Evolutionary conservation across 495 filamentous ascomycete species (phyloP).

Genomic region (Neurospora sp.): DNA sequence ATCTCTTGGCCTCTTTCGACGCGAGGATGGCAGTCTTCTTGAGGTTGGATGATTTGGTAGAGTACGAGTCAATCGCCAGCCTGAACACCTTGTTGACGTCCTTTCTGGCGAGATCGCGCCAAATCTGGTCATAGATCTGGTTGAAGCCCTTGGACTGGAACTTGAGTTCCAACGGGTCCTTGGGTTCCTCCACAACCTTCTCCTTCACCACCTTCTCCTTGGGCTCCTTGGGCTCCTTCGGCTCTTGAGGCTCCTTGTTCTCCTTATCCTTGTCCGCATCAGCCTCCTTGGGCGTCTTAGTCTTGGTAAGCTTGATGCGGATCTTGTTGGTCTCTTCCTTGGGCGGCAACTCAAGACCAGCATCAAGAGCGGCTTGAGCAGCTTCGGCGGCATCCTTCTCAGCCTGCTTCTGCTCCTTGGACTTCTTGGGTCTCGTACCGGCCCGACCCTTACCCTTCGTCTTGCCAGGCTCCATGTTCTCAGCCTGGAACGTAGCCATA

Average conservation of each 20-base stretch:
- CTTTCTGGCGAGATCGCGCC: conserved; percentile 87
- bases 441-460: conserved; percentile 56
- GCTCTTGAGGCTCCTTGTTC: conserved; percentile 34
- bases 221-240: conserved; percentile 46
- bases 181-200: conserved; percentile 45
- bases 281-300: conserved; percentile 15
- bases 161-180: conserved; percentile 39
- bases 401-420: conserved; percentile 92
- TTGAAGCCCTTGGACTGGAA: conserved; percentile 89
- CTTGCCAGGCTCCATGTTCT: conserved; percentile 49
- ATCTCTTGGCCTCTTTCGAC: conserved; percentile 92
- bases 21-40: conserved; percentile 97
- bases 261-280: conserved; percentile 35
- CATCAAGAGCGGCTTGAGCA: conserved; percentile 74
- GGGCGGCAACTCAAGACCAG: conserved; percentile 65
- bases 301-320: conserved; percentile 43
- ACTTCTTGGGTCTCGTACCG: conserved; percentile 68
- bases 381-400: conserved; percentile 89
- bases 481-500: conserved; percentile 74
- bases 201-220: conserved; percentile 62
- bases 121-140: conserved; percentile 97
- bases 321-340: conserved; percentile 59
- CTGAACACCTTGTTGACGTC: conserved; percentile 87
- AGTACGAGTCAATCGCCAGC: conserved; percentile 70
- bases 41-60: conserved; percentile 79